Conservation (phyloP, 2,329 filamentous ascomycete species). For the Plectosphaerella plurivora region DNA sequence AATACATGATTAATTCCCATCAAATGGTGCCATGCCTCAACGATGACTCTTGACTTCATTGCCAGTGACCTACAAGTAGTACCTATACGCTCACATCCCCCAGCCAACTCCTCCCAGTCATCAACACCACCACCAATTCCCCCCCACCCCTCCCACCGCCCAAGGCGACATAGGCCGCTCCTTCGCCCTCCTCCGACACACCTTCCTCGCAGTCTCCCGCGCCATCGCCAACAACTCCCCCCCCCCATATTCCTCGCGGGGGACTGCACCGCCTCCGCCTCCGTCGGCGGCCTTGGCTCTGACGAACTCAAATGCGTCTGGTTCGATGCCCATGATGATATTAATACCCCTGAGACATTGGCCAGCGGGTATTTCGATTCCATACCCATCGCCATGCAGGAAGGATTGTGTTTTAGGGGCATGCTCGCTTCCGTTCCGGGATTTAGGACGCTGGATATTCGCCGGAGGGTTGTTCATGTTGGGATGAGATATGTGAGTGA, state of each 20-base stretch:
- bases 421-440: conserved; percentile 11
- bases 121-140: not conserved
- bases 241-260: conserved; percentile 34
- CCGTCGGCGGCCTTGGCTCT: conserved; percentile 16
- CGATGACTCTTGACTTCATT: too few species aligned
- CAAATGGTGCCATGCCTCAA: too few species aligned
- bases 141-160: conserved; percentile 2
- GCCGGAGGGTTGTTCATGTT: conserved; percentile 13
- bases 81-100: too few species aligned
- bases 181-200: conserved; percentile 32
- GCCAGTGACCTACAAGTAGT: too few species aligned
- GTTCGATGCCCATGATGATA: conserved; percentile 39
- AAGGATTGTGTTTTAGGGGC: conserved; percentile 17
- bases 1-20: too few species aligned
- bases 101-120: too few species aligned
- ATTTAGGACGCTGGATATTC: conserved; percentile 13
- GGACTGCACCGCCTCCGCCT: conserved; percentile 30
- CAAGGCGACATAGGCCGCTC: conserved; percentile 33
- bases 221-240: conserved; percentile 22
- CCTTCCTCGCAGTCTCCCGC: conserved; percentile 22
- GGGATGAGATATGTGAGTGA: conserved; percentile 22
- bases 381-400: conserved; percentile 20
- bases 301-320: conserved; percentile 14
- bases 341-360: conserved; percentile 21
- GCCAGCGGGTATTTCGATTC: conserved; percentile 21